Base-by-base conservation (phyloP, 2,329 filamentous ascomycete genomes). In the Scorias spongiosa region DNA sequence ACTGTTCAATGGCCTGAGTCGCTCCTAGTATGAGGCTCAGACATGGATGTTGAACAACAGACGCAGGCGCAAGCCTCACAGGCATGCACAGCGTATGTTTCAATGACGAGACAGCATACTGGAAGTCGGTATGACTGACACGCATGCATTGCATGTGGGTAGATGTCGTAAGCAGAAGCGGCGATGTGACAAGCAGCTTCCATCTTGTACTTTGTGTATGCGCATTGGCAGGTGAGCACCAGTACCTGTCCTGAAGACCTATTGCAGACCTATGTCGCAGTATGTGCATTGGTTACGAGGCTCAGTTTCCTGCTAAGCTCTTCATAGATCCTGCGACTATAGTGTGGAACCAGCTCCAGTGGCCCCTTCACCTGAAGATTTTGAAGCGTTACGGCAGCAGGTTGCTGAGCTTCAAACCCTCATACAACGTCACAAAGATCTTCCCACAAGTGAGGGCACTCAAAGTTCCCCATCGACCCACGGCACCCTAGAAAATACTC, bases 151-250 rank as follows among this genome's bases (percentile, higher is more conserved):
- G 20, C 3, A 26, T 7, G 7, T 26, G 20, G 20, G 29, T 15
- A 36, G 32, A 28, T 71, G 67, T 52, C 57, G 63, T 30, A 66
- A 63, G 48, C 66, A 73, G 54, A 75, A 74, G 57, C 61, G 71
- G 38, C 69, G 65, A 60, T 74, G 71, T 52, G 66, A 70, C 61
- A 74, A 74, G 56, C 52, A 49, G 4, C 49, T 74, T 1, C 71
- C 71, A 11, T 53, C 57, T 12, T 75, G 71, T 52, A 57, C 61
- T 2, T 60, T 73, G 3, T 75, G 71, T 54, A 30, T 43, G 12
- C 42, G 54, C 1, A 52, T 55, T 17, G 53, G 54, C 14, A 41
- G 54, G 12, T 4, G 29, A n/a, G 32, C 20, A 26, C 20, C 20
- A 26, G 20, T 26, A 26, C 20, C 20, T 26, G 20, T 3, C 7